Conservation (phyloP, 495 filamentous ascomycete species). For the Stereocaulon alpinum region DNA sequence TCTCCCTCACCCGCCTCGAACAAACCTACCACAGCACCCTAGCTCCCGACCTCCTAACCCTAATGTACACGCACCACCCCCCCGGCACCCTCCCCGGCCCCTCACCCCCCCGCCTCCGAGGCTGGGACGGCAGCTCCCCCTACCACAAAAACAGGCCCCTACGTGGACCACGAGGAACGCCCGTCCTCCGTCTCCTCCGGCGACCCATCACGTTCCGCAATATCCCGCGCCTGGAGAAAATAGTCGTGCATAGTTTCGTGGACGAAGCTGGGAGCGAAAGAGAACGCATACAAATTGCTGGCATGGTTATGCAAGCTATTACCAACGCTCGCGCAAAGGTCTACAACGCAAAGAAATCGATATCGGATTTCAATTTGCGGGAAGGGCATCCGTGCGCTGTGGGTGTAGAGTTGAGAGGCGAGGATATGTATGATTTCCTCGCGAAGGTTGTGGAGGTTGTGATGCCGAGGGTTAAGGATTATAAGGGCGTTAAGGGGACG, state of each 20-base stretch:
- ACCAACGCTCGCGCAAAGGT: constrained; percentile 64
- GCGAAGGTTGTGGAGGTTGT: constrained; percentile 79
- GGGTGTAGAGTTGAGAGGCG: constrained; percentile 61
- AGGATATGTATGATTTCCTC: constrained; percentile 81
- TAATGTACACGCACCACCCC: constrained; percentile 71
- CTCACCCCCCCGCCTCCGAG: constrained; percentile 60
- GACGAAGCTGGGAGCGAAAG: constrained; percentile 41
- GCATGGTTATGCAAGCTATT: constrained; percentile 75
- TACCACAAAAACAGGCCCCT: constrained; percentile 86
- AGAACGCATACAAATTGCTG: constrained; percentile 64
- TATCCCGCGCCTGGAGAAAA: constrained; percentile 67
- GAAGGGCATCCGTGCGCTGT: constrained; percentile 48
- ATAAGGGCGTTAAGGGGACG: constrained; percentile 65
- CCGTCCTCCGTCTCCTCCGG: constrained; percentile 57
- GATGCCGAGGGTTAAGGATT: constrained; percentile 90
- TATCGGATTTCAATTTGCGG: constrained; percentile 52
- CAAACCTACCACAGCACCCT: constrained; percentile 84
- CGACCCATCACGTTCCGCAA: constrained; percentile 75
- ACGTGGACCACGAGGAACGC: constrained; percentile 66
- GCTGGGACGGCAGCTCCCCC: constrained; percentile 81
- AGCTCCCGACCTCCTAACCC: constrained; percentile 79
- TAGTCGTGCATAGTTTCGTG: constrained; percentile 70
- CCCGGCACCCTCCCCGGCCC: constrained; percentile 59
- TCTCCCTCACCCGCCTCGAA: constrained; percentile 74
- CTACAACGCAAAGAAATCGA: constrained; percentile 54